Conservation (phyloP, 2,329 filamentous ascomycete genomes). For the Sporothrix mexicana region DNA sequence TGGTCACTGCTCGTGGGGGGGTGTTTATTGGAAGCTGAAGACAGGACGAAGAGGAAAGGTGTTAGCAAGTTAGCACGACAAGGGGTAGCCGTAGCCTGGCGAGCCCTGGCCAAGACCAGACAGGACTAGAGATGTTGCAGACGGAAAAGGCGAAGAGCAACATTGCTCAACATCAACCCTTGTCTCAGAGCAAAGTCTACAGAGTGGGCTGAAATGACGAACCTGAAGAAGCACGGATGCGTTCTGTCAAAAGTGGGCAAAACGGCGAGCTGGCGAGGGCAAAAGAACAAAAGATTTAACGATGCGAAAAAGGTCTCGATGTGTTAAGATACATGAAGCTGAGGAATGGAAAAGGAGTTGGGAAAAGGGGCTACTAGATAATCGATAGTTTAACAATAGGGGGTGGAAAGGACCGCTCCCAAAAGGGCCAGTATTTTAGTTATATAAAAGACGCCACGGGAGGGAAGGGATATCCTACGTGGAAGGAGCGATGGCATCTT, state of each 20-base stretch:
- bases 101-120: conserved; percentile 15
- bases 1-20: conserved; percentile 19
- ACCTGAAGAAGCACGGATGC: conserved; percentile 19
- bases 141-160: conserved; percentile 17
- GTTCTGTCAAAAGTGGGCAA: not conserved
- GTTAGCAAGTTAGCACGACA: conserved; percentile 6
- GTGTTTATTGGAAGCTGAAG: conserved; percentile 18
- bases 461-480: conserved; percentile 8
- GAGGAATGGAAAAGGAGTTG: not conserved
- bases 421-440: not conserved
- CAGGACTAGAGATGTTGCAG: not conserved
- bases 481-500: conserved; percentile 16
- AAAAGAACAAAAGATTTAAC: not conserved
- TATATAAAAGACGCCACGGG: conserved; percentile 13
- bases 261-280: not conserved
- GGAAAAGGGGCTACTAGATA: conserved; percentile 12
- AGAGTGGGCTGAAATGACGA: conserved; percentile 14
- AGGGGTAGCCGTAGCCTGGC: conserved; percentile 2
- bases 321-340: not conserved
- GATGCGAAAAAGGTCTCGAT: not conserved
- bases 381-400: not conserved
- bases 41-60: conserved; percentile 6
- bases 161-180: conserved; percentile 26
- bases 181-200: conserved; percentile 15
- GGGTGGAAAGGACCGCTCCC: conserved; percentile 1